Base-by-base conservation (phyloP, 306 rosid species). In the Amphicarpaea edgeworthii region DNA sequence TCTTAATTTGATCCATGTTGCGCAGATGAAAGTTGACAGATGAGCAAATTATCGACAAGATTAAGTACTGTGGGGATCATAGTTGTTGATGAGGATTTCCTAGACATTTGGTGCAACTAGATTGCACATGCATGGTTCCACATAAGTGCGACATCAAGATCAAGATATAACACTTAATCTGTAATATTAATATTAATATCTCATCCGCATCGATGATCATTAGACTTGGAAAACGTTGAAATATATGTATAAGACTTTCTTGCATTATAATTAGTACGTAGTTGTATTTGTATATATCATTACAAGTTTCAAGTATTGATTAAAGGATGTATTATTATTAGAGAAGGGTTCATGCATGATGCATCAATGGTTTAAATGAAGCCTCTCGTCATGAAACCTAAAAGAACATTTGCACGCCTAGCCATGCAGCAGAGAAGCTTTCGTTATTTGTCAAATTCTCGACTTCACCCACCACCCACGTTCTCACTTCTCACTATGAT, bases 81-180 rank as follows among this genome's bases (percentile, higher is more conserved):
- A 65, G 84, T 87, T 72, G 82, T 80, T 60, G 78, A 78, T 68
- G 76, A 54, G 50, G 75, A 37, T 79, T 41, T 45, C 68, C 62
- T 30, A 21, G 63, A 67, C 68, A 79, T 85, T 87, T 82, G 87
- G 91, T 87, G 82, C 80, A 88, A 83, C 96, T 72, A 82, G 14
- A 85, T 72, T 24, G 88, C 91, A 88, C 93, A 87, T 88, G 96
- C 84, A 78, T 53, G 91, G 90, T 82, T 86, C 77, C 83, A 70
- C 77, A 28, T 81, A 79, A 78, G 69, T 68, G 77, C 79, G 83
- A 81, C 89, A 79, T 63, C 26, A 60, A 73, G 68, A 79, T 63
- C 26, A 60, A 73, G 68, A 40, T 59, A 53, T 55, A 47, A 14
- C 65, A 53, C 67, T 60, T 77, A 42, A 69, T 79, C 57, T 53